Evolutionary conservation across 1,139 yeast species (phyloP), one percentile per base, ranked within the genome.

Genomic region (Pichia sp.): DNA sequence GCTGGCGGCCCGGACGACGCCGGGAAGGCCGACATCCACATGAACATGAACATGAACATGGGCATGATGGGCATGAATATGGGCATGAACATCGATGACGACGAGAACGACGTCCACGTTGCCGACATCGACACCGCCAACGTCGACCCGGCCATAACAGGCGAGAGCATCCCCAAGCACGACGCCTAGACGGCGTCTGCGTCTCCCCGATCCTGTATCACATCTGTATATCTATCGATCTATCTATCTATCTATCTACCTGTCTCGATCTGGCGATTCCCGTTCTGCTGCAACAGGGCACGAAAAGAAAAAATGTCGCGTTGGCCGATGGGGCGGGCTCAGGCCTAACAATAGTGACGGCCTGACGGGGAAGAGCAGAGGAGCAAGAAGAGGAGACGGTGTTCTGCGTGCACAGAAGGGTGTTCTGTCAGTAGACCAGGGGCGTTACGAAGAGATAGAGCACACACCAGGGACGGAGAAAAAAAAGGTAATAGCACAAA

Each of bases 131-230:
- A n/a, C 29, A 31, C 49, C 30, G 46, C 14, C 41, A 51, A 46
- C 30, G 49, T 16, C 40, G 47, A 30, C 27, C 38, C 42, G 20
- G 49, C 49, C n/a, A 46, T 46, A 14, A 24, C 49, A 4, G 29
- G 41, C 5, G 49, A 46, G 40, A 29, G 41, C 4, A 16, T 46
- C 14, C 20, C 49, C 17, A 46, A 46, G 29, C 31, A 29, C 41
- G 17, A n/a, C 41, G 17, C 9, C 41, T 7, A 20, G 6, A 20
- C 7, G 17, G 41, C 40, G 14, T 20, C 24, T 34, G 41, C 7
- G n/a, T 10, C 41, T 9, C n/a, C 41, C 5, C n/a, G 17, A n/a
- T 14, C 5, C 41, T 36, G 16, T 36, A 36, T 16, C 6, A 36
- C 4, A 2, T 14, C 41, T 36, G 41, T 36, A 36, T 36, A 16